Percentiles rank a stretch among this genome's conserved stretches.
Evolutionary conservation across 2,329 filamentous ascomycete genomes (phyloP).

Genomic region (Sarocladium strictum): DNA sequence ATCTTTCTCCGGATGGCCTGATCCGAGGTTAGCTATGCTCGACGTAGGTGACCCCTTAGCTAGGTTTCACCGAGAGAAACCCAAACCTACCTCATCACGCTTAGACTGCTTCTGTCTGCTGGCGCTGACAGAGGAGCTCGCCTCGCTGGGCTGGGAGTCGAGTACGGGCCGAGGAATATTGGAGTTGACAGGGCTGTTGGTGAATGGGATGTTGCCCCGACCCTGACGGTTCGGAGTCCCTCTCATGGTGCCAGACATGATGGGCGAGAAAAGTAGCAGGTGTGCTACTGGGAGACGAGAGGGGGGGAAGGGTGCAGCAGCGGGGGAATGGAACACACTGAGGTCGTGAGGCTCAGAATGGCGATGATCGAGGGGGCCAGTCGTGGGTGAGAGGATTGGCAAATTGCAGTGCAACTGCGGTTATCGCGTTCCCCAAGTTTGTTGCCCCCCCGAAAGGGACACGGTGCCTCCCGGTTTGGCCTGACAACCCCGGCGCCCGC

Average conservation of each 20-base stretch:
- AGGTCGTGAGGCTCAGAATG: background rate
- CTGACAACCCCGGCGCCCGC: background rate
- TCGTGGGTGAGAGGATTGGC: constrained; percentile 1
- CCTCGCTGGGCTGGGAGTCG: constrained; percentile 55
- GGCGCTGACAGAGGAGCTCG: constrained; percentile 71
- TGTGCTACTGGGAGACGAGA: background rate
- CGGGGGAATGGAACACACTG: background rate
- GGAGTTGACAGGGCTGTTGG: constrained; percentile 56
- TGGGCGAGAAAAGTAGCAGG: constrained; percentile 13
- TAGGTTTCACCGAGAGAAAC: background rate
- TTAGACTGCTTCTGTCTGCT: constrained; percentile 96
- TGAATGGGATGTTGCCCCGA: constrained; percentile 54
- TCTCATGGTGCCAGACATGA: constrained; percentile 59
- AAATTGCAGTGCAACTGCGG: constrained; percentile 7
- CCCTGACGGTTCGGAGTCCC: constrained; percentile 62
- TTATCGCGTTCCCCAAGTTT: constrained; percentile 7
- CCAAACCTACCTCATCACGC: constrained; percentile 80
- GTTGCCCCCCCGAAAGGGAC: constrained; percentile 3
- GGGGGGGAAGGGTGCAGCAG: background rate
- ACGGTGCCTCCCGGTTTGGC: constrained; percentile 2
- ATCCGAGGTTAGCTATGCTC: constrained; percentile 5
- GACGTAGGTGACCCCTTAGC: background rate
- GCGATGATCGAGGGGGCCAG: constrained; percentile 1
- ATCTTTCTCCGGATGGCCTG: constrained; percentile 96
- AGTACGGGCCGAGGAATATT: constrained; percentile 63